These are phyloP conservation scores for Ilyonectria destructans DNA, from an alignment of 2,329 filamentous ascomycete genomes.

Conservation along the genomic window DNA sequence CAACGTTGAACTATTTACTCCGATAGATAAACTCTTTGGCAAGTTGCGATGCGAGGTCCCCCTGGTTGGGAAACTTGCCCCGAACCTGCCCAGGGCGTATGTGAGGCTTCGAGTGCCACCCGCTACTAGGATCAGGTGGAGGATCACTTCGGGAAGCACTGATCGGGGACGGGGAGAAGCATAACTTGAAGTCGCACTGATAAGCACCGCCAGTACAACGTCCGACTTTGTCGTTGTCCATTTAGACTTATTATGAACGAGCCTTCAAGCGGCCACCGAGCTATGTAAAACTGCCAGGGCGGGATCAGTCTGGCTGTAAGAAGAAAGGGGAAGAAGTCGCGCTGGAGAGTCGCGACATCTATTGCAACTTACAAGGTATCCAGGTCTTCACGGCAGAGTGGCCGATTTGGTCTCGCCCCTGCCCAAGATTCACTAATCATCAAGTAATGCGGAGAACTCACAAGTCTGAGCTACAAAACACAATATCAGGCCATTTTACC, in stretches of 20 bases:
- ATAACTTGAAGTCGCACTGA: constrained; percentile 56
- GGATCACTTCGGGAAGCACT: constrained; percentile 56
- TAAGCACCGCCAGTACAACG: background rate
- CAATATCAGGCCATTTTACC: constrained; percentile 21
- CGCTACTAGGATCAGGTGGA: constrained; percentile 57
- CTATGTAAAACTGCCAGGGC: constrained; percentile 40
- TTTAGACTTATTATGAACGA: constrained; percentile 57
- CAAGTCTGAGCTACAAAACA: constrained; percentile 33
- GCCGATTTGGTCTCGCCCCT: background rate
- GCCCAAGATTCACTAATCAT: constrained; percentile 32
- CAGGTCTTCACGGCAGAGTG: background rate
- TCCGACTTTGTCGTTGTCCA: background rate
- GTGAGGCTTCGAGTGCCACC: constrained; percentile 57
- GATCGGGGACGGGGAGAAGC: constrained; percentile 53
- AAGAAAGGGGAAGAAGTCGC: background rate
- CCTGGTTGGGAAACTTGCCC: constrained; percentile 45
- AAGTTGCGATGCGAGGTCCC: constrained; percentile 44
- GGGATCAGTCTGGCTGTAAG: background rate
- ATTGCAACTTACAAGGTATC: background rate
- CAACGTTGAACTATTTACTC: constrained; percentile 36
- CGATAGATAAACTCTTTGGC: constrained; percentile 52
- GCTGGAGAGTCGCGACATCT: background rate
- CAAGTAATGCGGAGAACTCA: constrained; percentile 63
- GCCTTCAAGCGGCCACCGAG: constrained; percentile 64
- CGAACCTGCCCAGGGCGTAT: constrained; percentile 55